Base-by-base conservation (phyloP, 129 eudicot genomes). In the Kitagawia praeruptora region DNA sequence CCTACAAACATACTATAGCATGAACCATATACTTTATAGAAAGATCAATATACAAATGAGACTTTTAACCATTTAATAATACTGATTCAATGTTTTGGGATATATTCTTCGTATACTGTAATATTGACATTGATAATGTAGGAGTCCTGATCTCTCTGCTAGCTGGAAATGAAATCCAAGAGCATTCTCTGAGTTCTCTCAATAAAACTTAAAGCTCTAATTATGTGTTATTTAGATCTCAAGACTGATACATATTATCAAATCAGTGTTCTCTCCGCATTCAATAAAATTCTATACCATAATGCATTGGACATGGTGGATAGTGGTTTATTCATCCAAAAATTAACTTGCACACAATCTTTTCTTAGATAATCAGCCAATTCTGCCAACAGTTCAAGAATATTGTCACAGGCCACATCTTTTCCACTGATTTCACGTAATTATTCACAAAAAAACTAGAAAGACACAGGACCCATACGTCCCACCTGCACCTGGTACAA, bases 191-290 rank as follows among this genome's bases (percentile, higher is more conserved):
- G n/a, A n/a, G n/a, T n/a, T n/a, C 51, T 47, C 51, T 10, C 47
- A 86, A 34, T 23, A 56, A 82, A 34, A 85, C 83, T 84, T 88
- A 79, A 27, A 88, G 89, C 46, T 86, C 92, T 15, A n/a, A n/a
- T n/a, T 77, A 73, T 16, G 88, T 80, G 34, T 31, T 31, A 31
- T 31, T 31, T 31, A 31, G 34, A 31, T 78, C 92, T 86, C 3
- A 88, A 64, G 2, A 86, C 85, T 4, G 92, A 88, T n/a, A n/a
- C 1, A 88, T 82, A 88, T 88, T 74, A 84, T 89, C 25, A 87
- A 88, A 83, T 88, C 88, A 4, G 92, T 88, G 80, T 88, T 85
- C 44, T 82, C 89, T 41, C 89, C 89, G 40, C 84, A 88, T 4
- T 88, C 92, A 23, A 86, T 80, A 80, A 80, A 19, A 58, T 78